phyloP scores from a whole-genome alignment of 805 yeast genomes.

The Barnettozyma siamensis region DNA sequence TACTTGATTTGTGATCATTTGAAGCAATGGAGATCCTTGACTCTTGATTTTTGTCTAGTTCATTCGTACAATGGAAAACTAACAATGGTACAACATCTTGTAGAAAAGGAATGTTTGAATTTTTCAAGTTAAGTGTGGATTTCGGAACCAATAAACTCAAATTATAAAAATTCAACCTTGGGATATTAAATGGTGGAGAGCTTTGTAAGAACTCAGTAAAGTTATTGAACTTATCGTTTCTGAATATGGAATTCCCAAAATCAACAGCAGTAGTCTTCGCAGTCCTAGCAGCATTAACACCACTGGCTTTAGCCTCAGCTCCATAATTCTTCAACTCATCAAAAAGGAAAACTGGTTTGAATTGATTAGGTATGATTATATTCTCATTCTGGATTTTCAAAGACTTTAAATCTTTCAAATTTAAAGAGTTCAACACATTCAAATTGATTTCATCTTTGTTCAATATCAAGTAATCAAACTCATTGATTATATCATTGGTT shows the following conservation, averaged over 20 bases:
- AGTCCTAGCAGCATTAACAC: too few species aligned
- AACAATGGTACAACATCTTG: slow-evolving; percentile 29
- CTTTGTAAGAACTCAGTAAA: slow-evolving; percentile 3
- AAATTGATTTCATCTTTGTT: slow-evolving; percentile 2
- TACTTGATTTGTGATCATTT: slow-evolving; percentile 3
- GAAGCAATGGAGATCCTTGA: slow-evolving; percentile 7
- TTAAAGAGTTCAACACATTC: slow-evolving; percentile 1
- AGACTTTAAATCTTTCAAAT: slow-evolving; percentile 1
- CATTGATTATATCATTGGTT: not conserved
- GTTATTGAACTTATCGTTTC: not conserved
- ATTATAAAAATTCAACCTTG: slow-evolving; percentile 3
- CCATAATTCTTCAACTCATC: not conserved
- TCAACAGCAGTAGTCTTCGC: too few species aligned
- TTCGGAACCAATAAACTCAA: slow-evolving; percentile 6
- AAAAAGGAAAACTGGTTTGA: slow-evolving; percentile 5
- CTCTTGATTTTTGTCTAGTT: slow-evolving; percentile 12
- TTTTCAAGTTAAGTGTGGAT: not conserved
- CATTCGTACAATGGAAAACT: slow-evolving; percentile 30
- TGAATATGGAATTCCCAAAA: not conserved
- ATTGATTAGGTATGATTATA: slow-evolving; percentile 2
- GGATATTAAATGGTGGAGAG: slow-evolving; percentile 8
- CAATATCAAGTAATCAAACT: slow-evolving; percentile 1
- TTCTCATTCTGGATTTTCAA: slow-evolving; percentile 3
- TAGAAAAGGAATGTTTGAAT: not conserved
- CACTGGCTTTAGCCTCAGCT: too few species aligned